These are phyloP conservation scores for Peronospora farinosa DNA, from an alignment of 352 stramenopile species.

Conservation along the genomic window DNA sequence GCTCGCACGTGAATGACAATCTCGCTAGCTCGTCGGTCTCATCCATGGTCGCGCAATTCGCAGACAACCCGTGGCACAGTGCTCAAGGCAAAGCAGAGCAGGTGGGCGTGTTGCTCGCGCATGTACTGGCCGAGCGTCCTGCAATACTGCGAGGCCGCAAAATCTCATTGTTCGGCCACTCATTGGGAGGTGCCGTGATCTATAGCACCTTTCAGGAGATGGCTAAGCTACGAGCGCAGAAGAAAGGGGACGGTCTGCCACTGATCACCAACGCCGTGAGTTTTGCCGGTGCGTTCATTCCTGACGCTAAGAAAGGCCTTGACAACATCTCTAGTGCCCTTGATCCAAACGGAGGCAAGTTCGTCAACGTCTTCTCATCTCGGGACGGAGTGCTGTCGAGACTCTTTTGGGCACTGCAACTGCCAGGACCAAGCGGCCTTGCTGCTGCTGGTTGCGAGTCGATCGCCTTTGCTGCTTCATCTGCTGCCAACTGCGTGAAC, in stretches of 20 bases:
- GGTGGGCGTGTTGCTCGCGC: conserved; percentile 64
- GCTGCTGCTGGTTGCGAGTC: conserved; percentile 50
- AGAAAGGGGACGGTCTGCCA: conserved; percentile 8
- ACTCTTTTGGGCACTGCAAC: conserved; percentile 69
- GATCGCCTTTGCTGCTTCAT: conserved; percentile 23
- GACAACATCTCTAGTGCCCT: conserved; percentile 34
- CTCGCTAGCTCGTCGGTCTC: conserved; percentile 40
- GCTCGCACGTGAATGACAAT: conserved; percentile 63
- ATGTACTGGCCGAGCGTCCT: conserved; percentile 49
- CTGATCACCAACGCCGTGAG: conserved; percentile 51
- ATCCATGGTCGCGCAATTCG: conserved; percentile 67
- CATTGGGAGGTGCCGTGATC: conserved; percentile 67
- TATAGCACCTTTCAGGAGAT: conserved; percentile 69
- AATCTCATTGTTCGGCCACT: conserved; percentile 74
- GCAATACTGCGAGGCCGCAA: conserved; percentile 44
- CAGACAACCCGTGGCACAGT: conserved; percentile 79
- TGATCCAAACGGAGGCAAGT: conserved; percentile 31
- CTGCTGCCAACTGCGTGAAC: conserved; percentile 30
- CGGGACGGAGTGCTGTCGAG: conserved; percentile 68
- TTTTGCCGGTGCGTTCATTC: conserved; percentile 68
- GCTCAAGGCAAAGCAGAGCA: conserved; percentile 76
- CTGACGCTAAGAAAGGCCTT: conserved; percentile 26
- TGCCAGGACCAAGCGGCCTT: conserved; percentile 28
- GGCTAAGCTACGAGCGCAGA: conserved; percentile 31
- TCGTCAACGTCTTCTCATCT: conserved; percentile 77